A percentile compares a stretch with the other conserved stretches of the same genome.
These are phyloP conservation scores for Tylopilus vinaceipallidus DNA, from an alignment of 768 basidiomycete genomes.

Conservation along the genomic window DNA sequence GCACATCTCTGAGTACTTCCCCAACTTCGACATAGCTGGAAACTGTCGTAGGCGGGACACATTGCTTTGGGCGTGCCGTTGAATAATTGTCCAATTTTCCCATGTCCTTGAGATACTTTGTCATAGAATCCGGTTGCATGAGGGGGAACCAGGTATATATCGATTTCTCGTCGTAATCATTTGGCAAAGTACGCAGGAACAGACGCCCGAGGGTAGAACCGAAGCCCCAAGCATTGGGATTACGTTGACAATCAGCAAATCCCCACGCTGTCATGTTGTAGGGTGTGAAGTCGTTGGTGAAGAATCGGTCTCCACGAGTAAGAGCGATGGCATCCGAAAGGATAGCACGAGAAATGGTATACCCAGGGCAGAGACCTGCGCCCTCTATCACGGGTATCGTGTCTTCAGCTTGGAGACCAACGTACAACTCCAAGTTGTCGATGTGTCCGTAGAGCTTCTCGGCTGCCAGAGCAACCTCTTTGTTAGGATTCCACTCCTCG, in stretches of 20 bases:
- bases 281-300: conserved; percentile 79
- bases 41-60: conserved; percentile 31
- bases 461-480: conserved; percentile 65
- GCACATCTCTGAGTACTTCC: conserved; percentile 47
- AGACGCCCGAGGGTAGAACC: conserved; percentile 70
- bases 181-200: conserved; percentile 70
- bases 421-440: conserved; percentile 76
- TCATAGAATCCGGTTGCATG: conserved; percentile 75
- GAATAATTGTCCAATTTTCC: conserved; percentile 55
- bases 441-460: conserved; percentile 78
- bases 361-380: conserved; percentile 84
- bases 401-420: conserved; percentile 77
- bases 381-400: conserved; percentile 72
- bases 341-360: conserved; percentile 83
- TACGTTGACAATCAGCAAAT: conserved; percentile 77
- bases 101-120: conserved; percentile 53
- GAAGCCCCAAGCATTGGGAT: conserved; percentile 67
- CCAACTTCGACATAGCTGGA: conserved; percentile 50
- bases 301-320: conserved; percentile 81
- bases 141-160: conserved; percentile 88
- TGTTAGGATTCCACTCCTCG: conserved; percentile 78
- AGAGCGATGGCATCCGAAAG: conserved; percentile 84
- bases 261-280: conserved; percentile 83
- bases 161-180: conserved; percentile 65
- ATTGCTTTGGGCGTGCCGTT: conserved; percentile 44